These are phyloP conservation scores for Rhizopogon vesiculosus DNA, from an alignment of 768 basidiomycete genomes.

Conservation along the genomic window DNA sequence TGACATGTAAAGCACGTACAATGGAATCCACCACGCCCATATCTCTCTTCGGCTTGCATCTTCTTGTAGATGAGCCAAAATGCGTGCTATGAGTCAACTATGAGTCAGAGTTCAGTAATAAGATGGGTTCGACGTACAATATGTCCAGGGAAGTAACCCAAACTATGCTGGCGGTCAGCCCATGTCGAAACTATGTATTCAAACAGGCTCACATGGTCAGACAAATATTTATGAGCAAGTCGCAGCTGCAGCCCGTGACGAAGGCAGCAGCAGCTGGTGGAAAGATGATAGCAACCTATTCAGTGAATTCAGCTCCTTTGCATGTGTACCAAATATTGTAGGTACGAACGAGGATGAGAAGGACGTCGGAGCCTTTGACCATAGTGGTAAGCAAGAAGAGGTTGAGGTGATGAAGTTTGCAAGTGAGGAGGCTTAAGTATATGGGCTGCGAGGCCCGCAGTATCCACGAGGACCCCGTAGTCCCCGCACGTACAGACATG, in stretches of 20 bases:
- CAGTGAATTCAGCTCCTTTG: neutral
- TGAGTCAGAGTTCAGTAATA: neutral
- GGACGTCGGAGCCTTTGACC: slow-evolving; percentile 64
- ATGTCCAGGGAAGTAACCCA: slow-evolving; percentile 73
- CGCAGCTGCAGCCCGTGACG: slow-evolving; percentile 79
- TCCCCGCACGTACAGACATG: too few relatives aligned
- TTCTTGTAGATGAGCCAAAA: slow-evolving; percentile 91
- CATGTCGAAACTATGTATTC: neutral
- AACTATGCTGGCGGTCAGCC: slow-evolving; percentile 31
- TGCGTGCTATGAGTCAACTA: slow-evolving; percentile 46
- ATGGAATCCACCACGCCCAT: slow-evolving; percentile 69
- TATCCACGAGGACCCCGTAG: neutral
- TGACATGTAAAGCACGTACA: slow-evolving; percentile 47
- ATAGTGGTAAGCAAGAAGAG: slow-evolving; percentile 16
- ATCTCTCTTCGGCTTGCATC: slow-evolving; percentile 83
- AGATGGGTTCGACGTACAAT: slow-evolving; percentile 30
- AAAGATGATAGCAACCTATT: slow-evolving; percentile 71
- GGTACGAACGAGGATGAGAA: slow-evolving; percentile 66
- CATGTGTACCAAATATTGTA: neutral
- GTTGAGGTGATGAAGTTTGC: neutral
- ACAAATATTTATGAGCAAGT: slow-evolving; percentile 79
- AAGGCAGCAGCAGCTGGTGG: slow-evolving; percentile 78
- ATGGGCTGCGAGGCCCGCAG: neutral
- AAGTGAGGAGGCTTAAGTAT: neutral
- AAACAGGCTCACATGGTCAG: slow-evolving; percentile 61